Conservation (phyloP, 257 asterid species). For the Gentiana macrophylla region DNA sequence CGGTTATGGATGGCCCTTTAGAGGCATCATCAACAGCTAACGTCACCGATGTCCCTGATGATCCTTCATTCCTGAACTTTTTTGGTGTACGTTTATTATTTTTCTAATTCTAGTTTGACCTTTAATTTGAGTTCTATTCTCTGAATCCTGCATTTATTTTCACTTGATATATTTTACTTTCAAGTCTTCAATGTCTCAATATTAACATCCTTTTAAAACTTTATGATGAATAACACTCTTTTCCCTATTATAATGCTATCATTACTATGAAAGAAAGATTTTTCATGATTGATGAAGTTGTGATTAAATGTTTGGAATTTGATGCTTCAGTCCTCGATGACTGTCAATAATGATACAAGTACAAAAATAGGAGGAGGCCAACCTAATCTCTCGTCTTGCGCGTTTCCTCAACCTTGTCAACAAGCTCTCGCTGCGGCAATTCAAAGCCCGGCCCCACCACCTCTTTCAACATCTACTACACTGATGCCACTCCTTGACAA, state of each 20-base stretch:
- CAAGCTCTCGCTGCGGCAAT: constrained; percentile 38
- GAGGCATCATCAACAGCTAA: constrained; percentile 58
- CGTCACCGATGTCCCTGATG: constrained; percentile 53
- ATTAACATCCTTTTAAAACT: too few relatives aligned
- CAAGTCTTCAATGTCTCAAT: too few relatives aligned
- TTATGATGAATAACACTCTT: too few relatives aligned
- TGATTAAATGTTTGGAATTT: background rate
- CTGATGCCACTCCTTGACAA: constrained; percentile 49
- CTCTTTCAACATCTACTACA: constrained; percentile 40
- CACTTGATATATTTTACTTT: background rate
- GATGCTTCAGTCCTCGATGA: constrained; percentile 49
- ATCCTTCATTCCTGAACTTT: constrained; percentile 71
- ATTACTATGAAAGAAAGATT: background rate
- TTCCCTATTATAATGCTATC: background rate
- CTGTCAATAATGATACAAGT: constrained; percentile 43
- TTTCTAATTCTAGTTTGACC: background rate
- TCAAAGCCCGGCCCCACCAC: constrained; percentile 35
- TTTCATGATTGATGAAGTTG: background rate
- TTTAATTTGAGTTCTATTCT: background rate
- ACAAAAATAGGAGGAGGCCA: constrained; percentile 42
- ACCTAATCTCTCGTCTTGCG: constrained; percentile 28
- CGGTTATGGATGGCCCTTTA: constrained; percentile 79
- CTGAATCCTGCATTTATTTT: background rate
- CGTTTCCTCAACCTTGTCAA: constrained; percentile 29
- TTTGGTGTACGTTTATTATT: constrained; percentile 54